phyloP scores from a whole-genome alignment of 345 rosid genomes.

The Salix viminalis region DNA sequence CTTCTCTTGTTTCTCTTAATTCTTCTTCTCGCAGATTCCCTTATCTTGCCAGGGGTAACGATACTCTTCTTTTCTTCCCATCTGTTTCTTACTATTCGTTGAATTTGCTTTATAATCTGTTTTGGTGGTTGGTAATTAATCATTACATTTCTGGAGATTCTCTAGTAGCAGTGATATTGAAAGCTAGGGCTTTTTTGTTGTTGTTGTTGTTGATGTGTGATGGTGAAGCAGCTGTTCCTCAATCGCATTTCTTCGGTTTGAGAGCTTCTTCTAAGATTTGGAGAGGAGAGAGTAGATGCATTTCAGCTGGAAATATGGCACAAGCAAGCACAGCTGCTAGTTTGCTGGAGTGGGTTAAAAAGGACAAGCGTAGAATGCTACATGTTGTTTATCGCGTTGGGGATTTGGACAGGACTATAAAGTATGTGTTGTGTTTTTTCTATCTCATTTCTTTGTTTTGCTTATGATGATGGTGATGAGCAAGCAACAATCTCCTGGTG shows the following conservation, averaged over 20 bases:
- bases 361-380: slow-evolving; percentile 84
- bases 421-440: slow-evolving; percentile 34
- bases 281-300: slow-evolving; percentile 40
- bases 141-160: background rate
- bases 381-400: slow-evolving; percentile 99
- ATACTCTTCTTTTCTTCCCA: background rate
- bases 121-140: background rate
- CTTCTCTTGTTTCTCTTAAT: slow-evolving; percentile 26
- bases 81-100: background rate
- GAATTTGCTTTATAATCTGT: background rate
- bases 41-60: slow-evolving; percentile 45
- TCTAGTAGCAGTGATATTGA: background rate
- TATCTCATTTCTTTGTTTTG: background rate
- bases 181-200: background rate
- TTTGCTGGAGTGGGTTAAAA: slow-evolving; percentile 39
- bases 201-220: slow-evolving; percentile 1
- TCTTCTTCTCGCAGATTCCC: slow-evolving; percentile 40
- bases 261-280: slow-evolving; percentile 43
- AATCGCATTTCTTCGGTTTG: slow-evolving; percentile 43
- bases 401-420: slow-evolving; percentile 86
- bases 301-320: slow-evolving; percentile 48
- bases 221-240: slow-evolving; percentile 50
- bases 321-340: slow-evolving; percentile 61
- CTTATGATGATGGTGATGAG: background rate
- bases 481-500: background rate